These are phyloP conservation scores for Tulasnella sp. DNA, from an alignment of 768 basidiomycete species.

Conservation along the genomic window DNA sequence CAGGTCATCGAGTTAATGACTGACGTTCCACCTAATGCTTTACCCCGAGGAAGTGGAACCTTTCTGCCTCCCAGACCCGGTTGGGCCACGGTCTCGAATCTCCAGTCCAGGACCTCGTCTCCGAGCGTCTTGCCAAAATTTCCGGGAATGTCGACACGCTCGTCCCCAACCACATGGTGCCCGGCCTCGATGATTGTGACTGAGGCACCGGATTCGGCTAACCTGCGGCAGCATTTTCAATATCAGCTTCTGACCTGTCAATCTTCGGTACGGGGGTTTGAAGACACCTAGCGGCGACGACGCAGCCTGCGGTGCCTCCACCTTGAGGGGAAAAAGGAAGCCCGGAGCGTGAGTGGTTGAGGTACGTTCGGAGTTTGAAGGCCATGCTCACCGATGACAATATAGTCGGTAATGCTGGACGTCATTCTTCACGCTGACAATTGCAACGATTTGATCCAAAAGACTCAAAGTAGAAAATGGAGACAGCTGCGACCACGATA, in stretches of 20 bases:
- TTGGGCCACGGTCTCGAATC: conserved; percentile 6
- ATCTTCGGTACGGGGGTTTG: background rate
- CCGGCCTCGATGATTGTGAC: conserved; percentile 12
- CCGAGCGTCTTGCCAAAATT: conserved; percentile 11
- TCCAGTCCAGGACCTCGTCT: conserved; percentile 9
- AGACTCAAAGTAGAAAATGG: background rate
- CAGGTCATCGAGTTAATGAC: conserved; percentile 21
- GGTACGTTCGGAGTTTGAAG: background rate
- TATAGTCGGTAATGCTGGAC: background rate
- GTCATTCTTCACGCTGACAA: background rate
- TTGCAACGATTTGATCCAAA: background rate
- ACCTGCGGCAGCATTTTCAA: background rate
- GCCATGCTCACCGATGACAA: conserved; percentile 13
- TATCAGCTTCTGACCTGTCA: background rate
- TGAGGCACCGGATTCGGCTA: conserved; percentile 9
- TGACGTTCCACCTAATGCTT: conserved; percentile 20
- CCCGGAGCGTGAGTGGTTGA: background rate
- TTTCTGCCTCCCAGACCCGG: background rate
- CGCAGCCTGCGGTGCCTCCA: conserved; percentile 17
- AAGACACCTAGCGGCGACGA: conserved; percentile 10
- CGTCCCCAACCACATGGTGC: conserved; percentile 5
- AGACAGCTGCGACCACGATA: background rate
- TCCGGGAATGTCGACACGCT: conserved; percentile 16
- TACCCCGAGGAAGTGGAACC: conserved; percentile 17
- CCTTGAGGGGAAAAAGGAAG: background rate